These are phyloP conservation scores for Euphorbia corollata DNA, from an alignment of 441 rosid genomes.

Conservation along the genomic window DNA sequence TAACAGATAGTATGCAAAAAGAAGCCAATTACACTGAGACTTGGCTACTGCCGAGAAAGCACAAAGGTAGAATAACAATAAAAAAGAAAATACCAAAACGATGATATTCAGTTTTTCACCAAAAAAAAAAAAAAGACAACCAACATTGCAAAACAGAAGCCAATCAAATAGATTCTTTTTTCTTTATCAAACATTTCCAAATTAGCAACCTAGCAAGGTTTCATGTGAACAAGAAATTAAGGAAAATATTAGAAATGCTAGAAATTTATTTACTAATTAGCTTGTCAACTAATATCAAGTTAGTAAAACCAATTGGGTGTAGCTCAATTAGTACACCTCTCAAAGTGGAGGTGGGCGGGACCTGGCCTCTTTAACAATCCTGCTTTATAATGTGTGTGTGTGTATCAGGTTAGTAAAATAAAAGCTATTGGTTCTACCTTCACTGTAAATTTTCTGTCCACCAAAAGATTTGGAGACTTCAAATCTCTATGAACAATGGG, in stretches of 20 bases:
- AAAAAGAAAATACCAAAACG: not conserved
- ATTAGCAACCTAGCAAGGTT: slow-evolving; percentile 12
- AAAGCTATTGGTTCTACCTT: slow-evolving; percentile 42
- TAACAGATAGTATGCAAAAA: not conserved
- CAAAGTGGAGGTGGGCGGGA: too few relatives aligned
- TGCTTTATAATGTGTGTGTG: too few relatives aligned
- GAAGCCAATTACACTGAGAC: not conserved
- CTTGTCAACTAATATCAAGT: slow-evolving; percentile 5
- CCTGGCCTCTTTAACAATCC: too few relatives aligned
- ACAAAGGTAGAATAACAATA: not conserved
- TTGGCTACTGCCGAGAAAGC: not conserved
- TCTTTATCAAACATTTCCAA: not conserved
- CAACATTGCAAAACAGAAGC: not conserved
- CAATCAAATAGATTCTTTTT: not conserved
- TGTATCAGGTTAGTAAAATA: too few relatives aligned
- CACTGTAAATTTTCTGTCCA: slow-evolving; percentile 91
- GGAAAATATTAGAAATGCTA: not conserved
- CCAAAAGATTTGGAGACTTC: slow-evolving; percentile 94
- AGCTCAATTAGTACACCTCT: too few relatives aligned
- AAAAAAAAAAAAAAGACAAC: not conserved
- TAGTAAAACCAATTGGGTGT: too few relatives aligned
- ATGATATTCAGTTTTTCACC: not conserved
- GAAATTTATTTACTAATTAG: too few relatives aligned
- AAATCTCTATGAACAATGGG: slow-evolving; percentile 97
- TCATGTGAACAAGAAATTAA: not conserved